A percentile compares a stretch with the other conserved stretches of the same genome.
These are phyloP conservation scores for Margaritispora aquatica DNA, from an alignment of 495 filamentous ascomycete species.

Conservation along the genomic window DNA sequence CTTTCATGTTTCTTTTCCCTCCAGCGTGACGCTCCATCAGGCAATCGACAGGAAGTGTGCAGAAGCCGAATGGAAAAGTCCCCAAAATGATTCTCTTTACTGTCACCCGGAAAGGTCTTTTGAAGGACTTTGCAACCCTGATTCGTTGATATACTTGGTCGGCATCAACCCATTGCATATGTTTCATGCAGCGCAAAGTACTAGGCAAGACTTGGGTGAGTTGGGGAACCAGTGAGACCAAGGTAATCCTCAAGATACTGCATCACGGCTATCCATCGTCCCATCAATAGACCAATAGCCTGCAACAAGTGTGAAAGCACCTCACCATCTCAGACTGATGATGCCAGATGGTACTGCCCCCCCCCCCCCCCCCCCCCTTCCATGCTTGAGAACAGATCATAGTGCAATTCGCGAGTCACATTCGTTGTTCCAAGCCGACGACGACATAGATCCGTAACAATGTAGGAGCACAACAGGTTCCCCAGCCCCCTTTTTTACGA, in stretches of 20 bases:
- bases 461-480: too few relatives aligned
- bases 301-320: background rate
- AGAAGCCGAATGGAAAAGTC: background rate
- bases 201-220: background rate
- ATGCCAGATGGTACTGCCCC: background rate
- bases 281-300: background rate
- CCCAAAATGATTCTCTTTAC: background rate
- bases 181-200: slow-evolving; percentile 1
- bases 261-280: background rate
- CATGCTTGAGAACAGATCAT: background rate
- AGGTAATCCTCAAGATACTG: background rate
- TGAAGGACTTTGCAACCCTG: background rate
- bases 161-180: background rate
- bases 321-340: background rate
- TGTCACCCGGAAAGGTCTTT: background rate
- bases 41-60: background rate
- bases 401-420: background rate
- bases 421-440: background rate
- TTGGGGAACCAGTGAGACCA: background rate
- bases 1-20: background rate
- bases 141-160: background rate
- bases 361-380: background rate
- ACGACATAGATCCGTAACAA: background rate
- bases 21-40: background rate
- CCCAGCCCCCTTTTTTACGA: background rate